Evolutionary conservation across 805 yeast genomes (phyloP).

Genomic region (Metschnikowia shivogae): DNA sequence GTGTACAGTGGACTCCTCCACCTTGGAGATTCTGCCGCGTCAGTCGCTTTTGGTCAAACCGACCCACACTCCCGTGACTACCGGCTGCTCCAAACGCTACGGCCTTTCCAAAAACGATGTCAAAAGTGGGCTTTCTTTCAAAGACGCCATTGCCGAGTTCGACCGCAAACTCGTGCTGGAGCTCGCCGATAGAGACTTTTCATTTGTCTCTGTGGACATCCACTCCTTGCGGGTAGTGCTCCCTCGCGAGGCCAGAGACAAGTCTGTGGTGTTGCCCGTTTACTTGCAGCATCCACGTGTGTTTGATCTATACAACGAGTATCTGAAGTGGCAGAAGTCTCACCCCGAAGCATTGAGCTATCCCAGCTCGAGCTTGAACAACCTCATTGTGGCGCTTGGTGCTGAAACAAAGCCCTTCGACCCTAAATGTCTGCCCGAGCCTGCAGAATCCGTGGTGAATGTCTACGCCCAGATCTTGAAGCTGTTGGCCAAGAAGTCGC

Average conservation of each 20-base stretch:
- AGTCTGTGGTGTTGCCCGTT: slow-evolving; percentile 64
- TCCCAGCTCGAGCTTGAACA: slow-evolving; percentile 32
- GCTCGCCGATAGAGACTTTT: slow-evolving; percentile 47
- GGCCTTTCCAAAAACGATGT: slow-evolving; percentile 60
- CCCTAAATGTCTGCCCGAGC: slow-evolving; percentile 36
- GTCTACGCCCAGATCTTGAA: slow-evolving; percentile 43
- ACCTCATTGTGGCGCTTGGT: slow-evolving; percentile 46
- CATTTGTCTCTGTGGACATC: slow-evolving; percentile 62
- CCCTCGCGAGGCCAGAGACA: slow-evolving; percentile 77
- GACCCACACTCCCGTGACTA: slow-evolving; percentile 60
- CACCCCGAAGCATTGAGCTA: slow-evolving; percentile 49
- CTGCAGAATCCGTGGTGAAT: slow-evolving; percentile 31
- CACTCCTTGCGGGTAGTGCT: slow-evolving; percentile 75
- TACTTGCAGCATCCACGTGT: slow-evolving; percentile 72
- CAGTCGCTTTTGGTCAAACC: slow-evolving; percentile 56
- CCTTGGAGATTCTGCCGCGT: slow-evolving; percentile 40
- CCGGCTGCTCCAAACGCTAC: slow-evolving; percentile 49
- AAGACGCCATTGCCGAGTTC: slow-evolving; percentile 56
- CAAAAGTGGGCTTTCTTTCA: slow-evolving; percentile 52
- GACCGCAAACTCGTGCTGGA: slow-evolving; percentile 47
- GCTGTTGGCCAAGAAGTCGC: slow-evolving; percentile 44
- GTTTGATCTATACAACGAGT: slow-evolving; percentile 75
- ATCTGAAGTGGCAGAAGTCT: slow-evolving; percentile 58
- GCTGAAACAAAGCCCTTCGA: slow-evolving; percentile 34
- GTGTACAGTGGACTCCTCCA: slow-evolving; percentile 53